Evolutionary conservation across 2,329 filamentous ascomycete genomes (phyloP).

Genomic region (Aspergillus felis): DNA sequence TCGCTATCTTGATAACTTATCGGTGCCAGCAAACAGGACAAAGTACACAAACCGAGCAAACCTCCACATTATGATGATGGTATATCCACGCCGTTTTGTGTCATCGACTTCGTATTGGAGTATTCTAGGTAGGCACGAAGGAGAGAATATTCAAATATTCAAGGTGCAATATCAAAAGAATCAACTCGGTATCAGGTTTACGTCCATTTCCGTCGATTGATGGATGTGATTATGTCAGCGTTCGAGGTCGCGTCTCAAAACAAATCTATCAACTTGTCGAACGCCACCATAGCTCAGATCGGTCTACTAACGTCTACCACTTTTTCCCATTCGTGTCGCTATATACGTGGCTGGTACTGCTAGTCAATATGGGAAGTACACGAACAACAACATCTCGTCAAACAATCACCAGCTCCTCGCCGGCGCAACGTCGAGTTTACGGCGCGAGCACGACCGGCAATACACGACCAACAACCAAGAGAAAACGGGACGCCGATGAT

Average conservation of each 20-base stretch:
- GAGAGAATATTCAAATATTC: no score
- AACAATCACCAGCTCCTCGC: not conserved
- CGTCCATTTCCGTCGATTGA: not conserved
- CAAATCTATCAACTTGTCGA: not conserved
- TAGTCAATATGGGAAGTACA: not conserved
- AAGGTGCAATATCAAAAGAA: no score
- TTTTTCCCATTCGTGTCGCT: not conserved
- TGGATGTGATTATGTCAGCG: constrained; percentile 7
- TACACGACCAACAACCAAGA: constrained; percentile 6
- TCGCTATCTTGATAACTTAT: constrained; percentile 3
- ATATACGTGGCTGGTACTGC: not conserved
- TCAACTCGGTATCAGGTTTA: not conserved
- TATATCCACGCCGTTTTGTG: not conserved
- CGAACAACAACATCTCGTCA: not conserved
- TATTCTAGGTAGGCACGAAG: no score
- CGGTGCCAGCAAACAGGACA: constrained; percentile 17
- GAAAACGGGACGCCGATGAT: constrained; percentile 9
- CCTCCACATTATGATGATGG: constrained; percentile 13
- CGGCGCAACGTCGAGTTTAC: not conserved
- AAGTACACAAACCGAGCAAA: constrained; percentile 25
- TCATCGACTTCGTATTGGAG: not conserved
- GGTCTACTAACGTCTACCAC: not conserved
- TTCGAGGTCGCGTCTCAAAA: not conserved
- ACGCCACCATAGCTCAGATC: not conserved
- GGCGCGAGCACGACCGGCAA: not conserved